Percentiles rank a stretch among this genome's conserved stretches.
phyloP scores from a whole-genome alignment of 2,329 filamentous ascomycete species.

The Nannizziopsis barbatae region DNA sequence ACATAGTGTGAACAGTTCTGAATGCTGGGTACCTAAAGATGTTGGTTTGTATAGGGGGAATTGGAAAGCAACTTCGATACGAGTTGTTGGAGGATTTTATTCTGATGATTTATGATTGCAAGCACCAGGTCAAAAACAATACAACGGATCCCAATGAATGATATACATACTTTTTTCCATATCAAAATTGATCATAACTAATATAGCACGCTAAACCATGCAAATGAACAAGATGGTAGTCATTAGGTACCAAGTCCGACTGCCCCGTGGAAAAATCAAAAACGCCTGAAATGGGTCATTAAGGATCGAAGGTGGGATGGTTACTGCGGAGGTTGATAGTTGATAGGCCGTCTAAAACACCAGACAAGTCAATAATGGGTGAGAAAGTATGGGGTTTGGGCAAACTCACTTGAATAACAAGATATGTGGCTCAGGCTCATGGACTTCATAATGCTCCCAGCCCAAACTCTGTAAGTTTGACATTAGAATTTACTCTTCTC shows the following conservation, averaged over 20 bases:
- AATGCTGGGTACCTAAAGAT: no score
- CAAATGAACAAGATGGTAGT: slow-evolving; percentile 5
- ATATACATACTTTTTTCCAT: slow-evolving; percentile 9
- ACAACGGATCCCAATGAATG: slow-evolving; percentile 12
- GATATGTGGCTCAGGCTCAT: slow-evolving; percentile 97
- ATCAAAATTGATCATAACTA: slow-evolving; percentile 1
- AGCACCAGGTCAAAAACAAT: slow-evolving; percentile 6
- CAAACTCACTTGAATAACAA: slow-evolving; percentile 70
- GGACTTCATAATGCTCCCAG: slow-evolving; percentile 99
- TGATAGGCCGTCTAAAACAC: slow-evolving; percentile 59
- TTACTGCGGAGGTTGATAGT: slow-evolving; percentile 59
- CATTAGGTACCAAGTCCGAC: slow-evolving; percentile 2
- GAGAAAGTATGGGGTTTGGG: slow-evolving; percentile 14
- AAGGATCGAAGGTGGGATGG: background rate
- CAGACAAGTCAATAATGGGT: slow-evolving; percentile 19
- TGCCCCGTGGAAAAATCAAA: slow-evolving; percentile 2
- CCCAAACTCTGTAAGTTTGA: slow-evolving; percentile 64
- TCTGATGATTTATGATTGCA: no score
- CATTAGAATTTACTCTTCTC: background rate
- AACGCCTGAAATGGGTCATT: slow-evolving; percentile 12
- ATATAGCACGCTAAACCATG: slow-evolving; percentile 8
- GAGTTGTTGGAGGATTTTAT: no score
- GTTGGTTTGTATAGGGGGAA: no score
- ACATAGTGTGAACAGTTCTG: slow-evolving; percentile 38
- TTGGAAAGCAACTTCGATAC: no score